Percentiles rank a stretch among this genome's conserved stretches.
These are phyloP conservation scores for Arbutus unedo DNA, from an alignment of 148 eudicot species.

Conservation along the genomic window DNA sequence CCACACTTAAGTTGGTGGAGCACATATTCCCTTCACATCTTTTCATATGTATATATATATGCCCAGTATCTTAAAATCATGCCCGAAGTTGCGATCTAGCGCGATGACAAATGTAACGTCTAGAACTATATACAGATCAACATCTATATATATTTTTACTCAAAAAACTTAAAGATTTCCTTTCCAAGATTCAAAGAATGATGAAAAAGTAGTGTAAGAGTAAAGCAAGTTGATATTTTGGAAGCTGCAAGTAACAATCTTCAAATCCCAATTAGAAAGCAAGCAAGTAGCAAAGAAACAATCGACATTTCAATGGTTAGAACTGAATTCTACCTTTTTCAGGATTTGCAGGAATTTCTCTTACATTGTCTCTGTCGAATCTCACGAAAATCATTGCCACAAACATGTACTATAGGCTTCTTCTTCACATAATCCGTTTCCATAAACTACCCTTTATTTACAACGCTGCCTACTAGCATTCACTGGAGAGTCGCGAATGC, in stretches of 20 bases:
- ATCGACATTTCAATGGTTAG: slow-evolving; percentile 17
- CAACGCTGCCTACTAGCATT: slow-evolving; percentile 49
- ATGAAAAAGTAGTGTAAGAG: neutral
- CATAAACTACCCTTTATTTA: slow-evolving; percentile 26
- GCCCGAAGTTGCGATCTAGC: neutral
- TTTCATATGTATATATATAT: neutral
- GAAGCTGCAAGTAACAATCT: slow-evolving; percentile 10
- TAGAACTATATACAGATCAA: too few species aligned
- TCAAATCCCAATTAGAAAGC: neutral
- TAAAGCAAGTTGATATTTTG: neutral
- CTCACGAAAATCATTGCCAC: neutral
- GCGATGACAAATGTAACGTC: neutral
- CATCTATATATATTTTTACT: too few species aligned
- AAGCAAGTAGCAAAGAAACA: slow-evolving; percentile 13
- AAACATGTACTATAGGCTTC: neutral
- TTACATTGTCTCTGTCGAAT: slow-evolving; percentile 7
- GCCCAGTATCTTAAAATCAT: neutral
- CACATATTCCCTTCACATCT: slow-evolving; percentile 4
- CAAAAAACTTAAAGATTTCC: neutral
- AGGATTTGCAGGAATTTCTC: slow-evolving; percentile 4
- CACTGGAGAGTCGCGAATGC: slow-evolving; percentile 44
- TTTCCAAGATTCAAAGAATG: neutral
- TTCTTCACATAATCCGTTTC: neutral
- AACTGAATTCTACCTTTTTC: slow-evolving; percentile 13
- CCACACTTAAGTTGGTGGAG: neutral